Conservation (phyloP, 306 rosid species). For the Dryas drummondii region DNA sequence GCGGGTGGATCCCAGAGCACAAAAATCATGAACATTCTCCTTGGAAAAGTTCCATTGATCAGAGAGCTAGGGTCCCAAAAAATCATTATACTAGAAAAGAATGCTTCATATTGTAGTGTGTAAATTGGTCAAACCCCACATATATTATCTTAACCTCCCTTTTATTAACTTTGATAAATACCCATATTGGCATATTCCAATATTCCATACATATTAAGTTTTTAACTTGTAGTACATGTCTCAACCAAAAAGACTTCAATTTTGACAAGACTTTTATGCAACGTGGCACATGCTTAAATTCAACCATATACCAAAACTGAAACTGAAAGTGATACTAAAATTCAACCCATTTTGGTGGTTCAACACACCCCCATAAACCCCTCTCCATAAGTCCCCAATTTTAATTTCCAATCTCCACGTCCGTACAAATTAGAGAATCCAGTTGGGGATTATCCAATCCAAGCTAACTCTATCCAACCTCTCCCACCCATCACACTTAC, state of each 20-base stretch:
- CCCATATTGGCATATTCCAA: constrained; percentile 5
- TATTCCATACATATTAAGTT: neutral
- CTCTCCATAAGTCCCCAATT: neutral
- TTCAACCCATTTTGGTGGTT: constrained; percentile 63
- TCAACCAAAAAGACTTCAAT: constrained; percentile 29
- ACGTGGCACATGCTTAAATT: constrained; percentile 22
- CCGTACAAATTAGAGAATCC: constrained; percentile 32
- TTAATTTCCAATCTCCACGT: constrained; percentile 8
- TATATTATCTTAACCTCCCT: neutral
- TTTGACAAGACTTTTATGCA: constrained; percentile 28
- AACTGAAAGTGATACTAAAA: constrained; percentile 24
- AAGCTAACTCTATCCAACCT: constrained; percentile 38
- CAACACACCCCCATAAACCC: constrained; percentile 40
- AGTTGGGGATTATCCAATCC: constrained; percentile 30
- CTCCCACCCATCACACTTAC: constrained; percentile 8
- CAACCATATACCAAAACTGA: constrained; percentile 15
- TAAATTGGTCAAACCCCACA: constrained; percentile 11
- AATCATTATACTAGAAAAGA: neutral
- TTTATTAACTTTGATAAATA: neutral
- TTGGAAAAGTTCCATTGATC: neutral
- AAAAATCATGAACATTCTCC: neutral
- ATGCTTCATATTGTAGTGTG: neutral
- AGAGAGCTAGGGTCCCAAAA: neutral
- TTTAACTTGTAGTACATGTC: constrained; percentile 23
- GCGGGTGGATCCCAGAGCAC: neutral